Evolutionary conservation across 208 protist genomes (phyloP), one percentile per base, ranked within the genome.

Genomic region (Leishmania lainsoni): DNA sequence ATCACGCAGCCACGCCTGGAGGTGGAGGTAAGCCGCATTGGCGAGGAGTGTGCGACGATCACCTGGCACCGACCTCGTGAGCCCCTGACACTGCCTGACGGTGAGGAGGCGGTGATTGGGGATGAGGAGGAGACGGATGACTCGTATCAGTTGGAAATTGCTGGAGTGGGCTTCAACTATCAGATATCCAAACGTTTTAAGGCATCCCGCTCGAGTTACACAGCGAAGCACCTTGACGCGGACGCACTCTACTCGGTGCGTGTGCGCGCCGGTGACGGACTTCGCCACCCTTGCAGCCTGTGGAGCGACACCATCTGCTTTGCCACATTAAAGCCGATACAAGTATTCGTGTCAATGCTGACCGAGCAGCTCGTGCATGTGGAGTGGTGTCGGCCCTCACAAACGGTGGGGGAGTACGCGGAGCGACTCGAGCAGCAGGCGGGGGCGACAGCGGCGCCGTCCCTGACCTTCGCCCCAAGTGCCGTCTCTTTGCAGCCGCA

Each of bases 361-460:
- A 83, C 86, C 16, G 94, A 98, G 85, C 93, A 97, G 76, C 97
- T 95, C 81, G 89, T 91, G 22, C 80, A 95, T 54, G 87, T 98
- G 29, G 85, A 90, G 59, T 98, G 94, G 96, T 29, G 76, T n/a
- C 91, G 94, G 29, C 87, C 90, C 2, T 54, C 78, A 73, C 94
- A 98, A 87, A 84, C 75, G 4, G 72, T 39, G 0, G 86, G 91
- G 48, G 92, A 96, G 77, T 97, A 95, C 80, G 58, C 45, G 9
- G 89, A 90, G 29, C 83, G 79, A 74, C 51, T 92, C 10, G 84
- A 88, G n/a, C 70, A 83, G 71, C 69, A 76, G 76, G 82, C 14
- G 35, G 75, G 80, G 65, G 39, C 65, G 8, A 14, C 75, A 63
- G 42, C 58, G 42, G 54, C 35, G 22, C 5, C 22, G 35, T 66